Evolutionary conservation across 768 basidiomycete species (phyloP).

Genomic region (Leccinum subgranulosum): DNA sequence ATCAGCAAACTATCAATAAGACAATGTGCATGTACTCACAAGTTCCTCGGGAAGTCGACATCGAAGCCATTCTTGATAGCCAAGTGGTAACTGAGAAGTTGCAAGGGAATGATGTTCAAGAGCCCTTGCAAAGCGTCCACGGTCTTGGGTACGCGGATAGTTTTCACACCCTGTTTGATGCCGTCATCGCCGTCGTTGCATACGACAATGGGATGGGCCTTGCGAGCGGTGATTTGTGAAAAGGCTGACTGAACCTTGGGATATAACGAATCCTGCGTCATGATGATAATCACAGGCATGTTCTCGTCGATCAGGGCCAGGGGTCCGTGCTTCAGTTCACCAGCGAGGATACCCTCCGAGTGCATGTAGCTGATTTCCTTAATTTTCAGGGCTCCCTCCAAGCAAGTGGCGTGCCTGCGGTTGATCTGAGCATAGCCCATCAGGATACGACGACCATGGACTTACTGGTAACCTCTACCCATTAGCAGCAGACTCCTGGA

Average conservation of each 20-base stretch:
- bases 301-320: constrained; percentile 97
- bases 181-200: constrained; percentile 90
- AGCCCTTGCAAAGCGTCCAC: constrained; percentile 94
- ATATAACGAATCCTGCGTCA: constrained; percentile 98
- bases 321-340: constrained; percentile 98
- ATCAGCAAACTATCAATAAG: constrained; percentile 9
- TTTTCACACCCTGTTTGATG: constrained; percentile 71
- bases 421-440: neutral
- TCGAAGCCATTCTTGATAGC: constrained; percentile 95
- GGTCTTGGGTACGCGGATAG: constrained; percentile 92
- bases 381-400: constrained; percentile 98
- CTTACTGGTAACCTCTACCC: constrained; percentile 96
- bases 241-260: constrained; percentile 98
- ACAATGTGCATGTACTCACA: constrained; percentile 48
- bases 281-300: constrained; percentile 98
- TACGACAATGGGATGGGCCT: constrained; percentile 91
- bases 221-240: constrained; percentile 95
- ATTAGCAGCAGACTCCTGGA: constrained; percentile 91
- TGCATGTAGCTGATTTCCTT: constrained; percentile 92
- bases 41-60: constrained; percentile 97
- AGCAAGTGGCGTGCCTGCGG: constrained; percentile 83
- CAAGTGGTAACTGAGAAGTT: constrained; percentile 93
- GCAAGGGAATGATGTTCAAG: constrained; percentile 94
- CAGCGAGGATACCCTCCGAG: constrained; percentile 81
- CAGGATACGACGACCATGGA: constrained; percentile 1